Evolutionary conservation across 2,329 filamentous ascomycete genomes (phyloP).

Genomic region (Nannizziopsis barbatae): DNA sequence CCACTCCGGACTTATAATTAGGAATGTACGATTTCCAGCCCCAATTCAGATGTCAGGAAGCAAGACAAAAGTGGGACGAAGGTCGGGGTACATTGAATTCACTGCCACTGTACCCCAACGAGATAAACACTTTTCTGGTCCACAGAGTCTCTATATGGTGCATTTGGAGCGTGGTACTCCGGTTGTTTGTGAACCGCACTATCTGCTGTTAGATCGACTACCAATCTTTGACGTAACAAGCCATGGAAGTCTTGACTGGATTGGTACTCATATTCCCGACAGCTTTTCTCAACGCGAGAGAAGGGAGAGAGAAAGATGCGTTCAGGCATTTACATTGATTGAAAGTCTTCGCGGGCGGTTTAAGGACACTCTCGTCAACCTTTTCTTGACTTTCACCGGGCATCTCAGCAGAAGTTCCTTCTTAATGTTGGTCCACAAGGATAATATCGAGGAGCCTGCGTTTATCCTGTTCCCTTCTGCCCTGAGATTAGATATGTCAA

Average conservation of each 20-base stretch:
- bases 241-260: slow-evolving; percentile 15
- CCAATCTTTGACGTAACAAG: slow-evolving; percentile 17
- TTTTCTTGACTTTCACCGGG: slow-evolving; percentile 20
- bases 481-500: slow-evolving; percentile 23
- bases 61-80: slow-evolving; percentile 23
- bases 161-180: slow-evolving; percentile 15
- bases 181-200: slow-evolving; percentile 19
- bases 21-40: slow-evolving; percentile 18
- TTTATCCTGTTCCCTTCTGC: slow-evolving; percentile 20
- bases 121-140: not conserved
- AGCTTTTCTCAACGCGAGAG: slow-evolving; percentile 19
- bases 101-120: slow-evolving; percentile 16
- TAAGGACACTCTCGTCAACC: slow-evolving; percentile 22
- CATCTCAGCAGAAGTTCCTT: slow-evolving; percentile 10
- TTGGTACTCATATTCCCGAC: slow-evolving; percentile 15
- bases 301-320: slow-evolving; percentile 13
- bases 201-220: slow-evolving; percentile 18
- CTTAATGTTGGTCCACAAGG: slow-evolving; percentile 12
- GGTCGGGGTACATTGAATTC: slow-evolving; percentile 25
- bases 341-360: slow-evolving; percentile 17
- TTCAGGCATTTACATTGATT: not conserved
- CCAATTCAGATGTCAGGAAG: slow-evolving; percentile 16
- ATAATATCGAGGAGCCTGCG: slow-evolving; percentile 15
- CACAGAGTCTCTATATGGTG: slow-evolving; percentile 12
- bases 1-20: slow-evolving; percentile 7